phyloP scores from a whole-genome alignment of 148 eudicot species.

The Tetragonia tetragonoides region DNA sequence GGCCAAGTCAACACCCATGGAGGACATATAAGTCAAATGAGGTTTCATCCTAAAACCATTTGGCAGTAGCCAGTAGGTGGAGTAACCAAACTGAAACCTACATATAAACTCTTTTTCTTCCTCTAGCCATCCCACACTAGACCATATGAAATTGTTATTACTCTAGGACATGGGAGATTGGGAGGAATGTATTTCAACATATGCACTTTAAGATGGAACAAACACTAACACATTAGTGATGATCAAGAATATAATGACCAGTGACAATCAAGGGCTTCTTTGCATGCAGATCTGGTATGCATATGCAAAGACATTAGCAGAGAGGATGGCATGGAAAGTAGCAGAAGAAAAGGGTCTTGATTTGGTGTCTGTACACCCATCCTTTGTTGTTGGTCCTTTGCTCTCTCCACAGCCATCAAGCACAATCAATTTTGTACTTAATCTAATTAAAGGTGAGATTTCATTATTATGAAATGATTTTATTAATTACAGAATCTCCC shows the following conservation, averaged over 20 bases:
- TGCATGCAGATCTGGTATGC: slow-evolving; percentile 69
- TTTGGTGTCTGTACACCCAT: slow-evolving; percentile 66
- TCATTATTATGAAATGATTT: not conserved
- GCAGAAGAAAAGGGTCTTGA: slow-evolving; percentile 59
- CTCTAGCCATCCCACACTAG: too few species aligned
- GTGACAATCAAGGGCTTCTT: not conserved
- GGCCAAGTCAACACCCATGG: too few species aligned
- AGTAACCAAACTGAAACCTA: too few species aligned
- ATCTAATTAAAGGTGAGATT: slow-evolving; percentile 46
- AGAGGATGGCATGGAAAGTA: slow-evolving; percentile 59
- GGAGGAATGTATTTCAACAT: not conserved
- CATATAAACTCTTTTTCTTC: too few species aligned
- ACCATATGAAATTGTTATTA: too few species aligned
- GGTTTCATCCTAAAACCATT: too few species aligned
- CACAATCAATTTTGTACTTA: slow-evolving; percentile 44
- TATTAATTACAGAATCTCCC: not conserved
- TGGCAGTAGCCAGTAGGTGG: not conserved
- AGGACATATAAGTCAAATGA: not conserved
- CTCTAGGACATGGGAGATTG: not conserved
- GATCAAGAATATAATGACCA: not conserved
- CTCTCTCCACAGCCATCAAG: slow-evolving; percentile 68
- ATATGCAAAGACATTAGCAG: slow-evolving; percentile 68
- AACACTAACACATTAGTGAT: not conserved
- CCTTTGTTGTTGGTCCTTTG: slow-evolving; percentile 64
- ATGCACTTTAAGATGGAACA: not conserved